phyloP scores from a whole-genome alignment of 2,329 filamentous ascomycete species.

The Epichloe aotearoae region DNA sequence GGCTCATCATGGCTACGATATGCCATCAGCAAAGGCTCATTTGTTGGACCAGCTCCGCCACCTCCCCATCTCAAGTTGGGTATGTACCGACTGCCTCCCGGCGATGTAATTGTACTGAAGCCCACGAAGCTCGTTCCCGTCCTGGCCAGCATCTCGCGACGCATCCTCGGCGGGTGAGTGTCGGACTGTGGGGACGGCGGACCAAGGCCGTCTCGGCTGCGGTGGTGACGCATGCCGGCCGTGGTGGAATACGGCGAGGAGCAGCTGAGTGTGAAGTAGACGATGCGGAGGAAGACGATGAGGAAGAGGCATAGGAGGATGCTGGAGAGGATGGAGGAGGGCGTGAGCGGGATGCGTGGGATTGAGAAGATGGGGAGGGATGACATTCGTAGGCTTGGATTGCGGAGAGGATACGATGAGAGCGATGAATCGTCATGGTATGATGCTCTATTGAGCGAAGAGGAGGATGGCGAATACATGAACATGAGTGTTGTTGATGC shows the following conservation, averaged over 20 bases:
- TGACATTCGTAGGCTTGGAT: too few species aligned
- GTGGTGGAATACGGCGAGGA: neutral
- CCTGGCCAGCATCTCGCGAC: neutral
- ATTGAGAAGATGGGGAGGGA: too few species aligned
- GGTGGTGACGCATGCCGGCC: neutral
- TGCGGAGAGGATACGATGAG: too few species aligned
- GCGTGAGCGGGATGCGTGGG: neutral
- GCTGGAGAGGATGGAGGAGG: neutral
- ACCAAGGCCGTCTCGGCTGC: neutral
- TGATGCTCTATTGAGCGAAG: too few species aligned
- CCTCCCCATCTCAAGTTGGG: neutral
- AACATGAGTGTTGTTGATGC: too few species aligned
- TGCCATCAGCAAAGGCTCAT: neutral
- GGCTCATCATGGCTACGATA: neutral
- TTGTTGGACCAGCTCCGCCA: neutral
- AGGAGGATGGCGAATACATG: too few species aligned
- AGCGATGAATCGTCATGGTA: too few species aligned
- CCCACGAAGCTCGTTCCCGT: neutral
- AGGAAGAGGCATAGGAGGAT: constrained; percentile 2
- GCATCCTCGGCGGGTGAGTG: neutral
- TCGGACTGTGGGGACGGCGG: too few species aligned
- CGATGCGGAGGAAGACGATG: constrained; percentile 1
- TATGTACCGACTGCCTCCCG: neutral
- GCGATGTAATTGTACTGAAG: neutral
- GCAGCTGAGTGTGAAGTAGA: neutral